Conservation (phyloP, 2,329 filamentous ascomycete species). For the Nigrospora osmanthi region DNA sequence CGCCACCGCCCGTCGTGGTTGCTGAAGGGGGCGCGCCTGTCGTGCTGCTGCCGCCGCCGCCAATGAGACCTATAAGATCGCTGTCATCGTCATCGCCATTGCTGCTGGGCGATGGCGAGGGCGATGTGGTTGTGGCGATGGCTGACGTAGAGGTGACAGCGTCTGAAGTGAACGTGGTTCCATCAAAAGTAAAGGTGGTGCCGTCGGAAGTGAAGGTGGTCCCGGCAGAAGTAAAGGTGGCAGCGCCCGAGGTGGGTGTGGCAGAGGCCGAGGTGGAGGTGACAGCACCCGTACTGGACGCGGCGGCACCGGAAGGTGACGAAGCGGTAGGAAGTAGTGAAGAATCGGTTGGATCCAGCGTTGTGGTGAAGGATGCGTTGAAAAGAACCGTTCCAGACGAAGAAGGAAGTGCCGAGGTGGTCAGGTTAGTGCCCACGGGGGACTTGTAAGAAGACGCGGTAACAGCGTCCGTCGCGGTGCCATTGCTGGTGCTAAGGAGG, state of each 20-base stretch:
- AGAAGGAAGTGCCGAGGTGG: slow-evolving; percentile 5
- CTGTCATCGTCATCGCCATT: slow-evolving; percentile 9
- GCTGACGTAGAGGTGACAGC: background rate
- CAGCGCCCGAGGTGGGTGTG: slow-evolving; percentile 1
- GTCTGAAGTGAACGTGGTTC: background rate
- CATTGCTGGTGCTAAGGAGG: slow-evolving; percentile 1
- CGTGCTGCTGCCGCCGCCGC: slow-evolving; percentile 7
- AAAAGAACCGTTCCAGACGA: slow-evolving; percentile 8
- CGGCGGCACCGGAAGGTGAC: slow-evolving; percentile 4
- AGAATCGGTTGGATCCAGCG: slow-evolving; percentile 2
- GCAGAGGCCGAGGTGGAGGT: slow-evolving; percentile 6
- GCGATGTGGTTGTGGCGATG: slow-evolving; percentile 7
- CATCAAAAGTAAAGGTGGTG: too few relatives aligned
- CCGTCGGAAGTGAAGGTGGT: background rate
- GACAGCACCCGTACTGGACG: slow-evolving; percentile 7
- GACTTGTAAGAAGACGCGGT: background rate
- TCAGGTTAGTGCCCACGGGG: slow-evolving; percentile 3
- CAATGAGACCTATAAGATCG: slow-evolving; percentile 5
- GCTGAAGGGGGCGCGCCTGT: slow-evolving; percentile 14
- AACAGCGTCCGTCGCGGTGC: background rate
- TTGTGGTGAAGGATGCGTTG: slow-evolving; percentile 7
- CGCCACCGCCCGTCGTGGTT: slow-evolving; percentile 10
- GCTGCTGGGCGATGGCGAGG: background rate
- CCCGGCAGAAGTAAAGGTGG: slow-evolving; percentile 7
- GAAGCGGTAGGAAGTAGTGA: slow-evolving; percentile 4